These are phyloP conservation scores for Pichia sp. DNA, from an alignment of 1,139 yeast species.

Conservation along the genomic window DNA sequence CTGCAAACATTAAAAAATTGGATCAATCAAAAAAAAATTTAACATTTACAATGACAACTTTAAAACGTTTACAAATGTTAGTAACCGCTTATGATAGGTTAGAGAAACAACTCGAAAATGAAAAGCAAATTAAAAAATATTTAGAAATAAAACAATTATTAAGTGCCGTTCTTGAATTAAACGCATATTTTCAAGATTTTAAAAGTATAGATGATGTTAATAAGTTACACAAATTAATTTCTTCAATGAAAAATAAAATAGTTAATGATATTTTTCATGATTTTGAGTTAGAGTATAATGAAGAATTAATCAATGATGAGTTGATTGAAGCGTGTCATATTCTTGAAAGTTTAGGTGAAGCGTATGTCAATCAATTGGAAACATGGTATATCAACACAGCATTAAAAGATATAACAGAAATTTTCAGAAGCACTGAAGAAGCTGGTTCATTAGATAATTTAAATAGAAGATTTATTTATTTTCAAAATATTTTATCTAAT, in stretches of 20 bases:
- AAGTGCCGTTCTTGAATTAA: slow-evolving; percentile 73
- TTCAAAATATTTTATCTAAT: slow-evolving; percentile 57
- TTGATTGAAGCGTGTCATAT: slow-evolving; percentile 63
- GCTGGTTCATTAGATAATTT: slow-evolving; percentile 92
- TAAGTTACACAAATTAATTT: slow-evolving; percentile 55
- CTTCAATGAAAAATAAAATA: slow-evolving; percentile 56
- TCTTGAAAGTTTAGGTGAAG: slow-evolving; percentile 58
- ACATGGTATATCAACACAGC: slow-evolving; percentile 72
- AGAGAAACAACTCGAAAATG: slow-evolving; percentile 36
- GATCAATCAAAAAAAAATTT: slow-evolving; percentile 81
- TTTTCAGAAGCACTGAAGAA: slow-evolving; percentile 76
- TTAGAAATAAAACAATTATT: slow-evolving; percentile 61
- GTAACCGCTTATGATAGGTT: slow-evolving; percentile 71
- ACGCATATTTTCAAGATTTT: slow-evolving; percentile 72
- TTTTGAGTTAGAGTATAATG: slow-evolving; percentile 46
- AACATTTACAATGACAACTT: slow-evolving; percentile 75
- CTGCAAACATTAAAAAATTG: slow-evolving; percentile 67
- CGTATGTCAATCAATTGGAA: slow-evolving; percentile 55
- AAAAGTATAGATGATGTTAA: slow-evolving; percentile 82
- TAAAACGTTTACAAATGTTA: slow-evolving; percentile 83
- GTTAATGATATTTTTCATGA: slow-evolving; percentile 71
- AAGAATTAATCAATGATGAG: slow-evolving; percentile 27
- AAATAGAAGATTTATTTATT: slow-evolving; percentile 72
- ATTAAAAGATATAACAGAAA: slow-evolving; percentile 65
- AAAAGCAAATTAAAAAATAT: slow-evolving; percentile 42